Evolutionary conservation across 2,329 filamentous ascomycete species (phyloP).

Genomic region (Aphanoascus verrucosus): DNA sequence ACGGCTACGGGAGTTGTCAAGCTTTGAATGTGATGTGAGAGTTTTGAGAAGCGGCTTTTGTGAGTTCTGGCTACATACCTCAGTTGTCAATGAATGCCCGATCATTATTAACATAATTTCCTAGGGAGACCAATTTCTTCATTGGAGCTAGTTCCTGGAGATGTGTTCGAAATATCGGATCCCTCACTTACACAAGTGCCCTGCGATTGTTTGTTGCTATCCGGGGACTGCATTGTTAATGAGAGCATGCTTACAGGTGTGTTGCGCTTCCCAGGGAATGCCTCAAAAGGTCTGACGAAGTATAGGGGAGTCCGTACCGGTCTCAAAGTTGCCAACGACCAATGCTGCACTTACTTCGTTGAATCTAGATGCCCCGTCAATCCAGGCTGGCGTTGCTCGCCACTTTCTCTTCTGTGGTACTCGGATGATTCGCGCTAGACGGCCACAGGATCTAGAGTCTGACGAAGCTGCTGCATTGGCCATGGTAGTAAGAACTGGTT

Average conservation of each 20-base stretch:
- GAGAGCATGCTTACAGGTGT: conserved; percentile 90
- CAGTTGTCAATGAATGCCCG: neutral
- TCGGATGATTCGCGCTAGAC: conserved; percentile 80
- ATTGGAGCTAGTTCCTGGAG: conserved; percentile 80
- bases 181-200: conserved; percentile 79
- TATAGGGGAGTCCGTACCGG: conserved; percentile 81
- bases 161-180: conserved; percentile 94
- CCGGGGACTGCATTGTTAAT: conserved; percentile 95
- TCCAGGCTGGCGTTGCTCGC: conserved; percentile 70
- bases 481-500: conserved; percentile 85
- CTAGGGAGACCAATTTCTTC: conserved; percentile 74
- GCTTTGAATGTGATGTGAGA: conserved; percentile 89
- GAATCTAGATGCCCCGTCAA: conserved; percentile 67
- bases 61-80: conserved; percentile 32
- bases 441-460: conserved; percentile 73
- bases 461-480: conserved; percentile 86
- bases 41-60: conserved; percentile 93
- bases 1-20: conserved; percentile 78
- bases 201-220: conserved; percentile 80
- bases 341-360: conserved; percentile 67
- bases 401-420: conserved; percentile 93
- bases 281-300: conserved; percentile 17
- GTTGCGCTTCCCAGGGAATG: conserved; percentile 9
- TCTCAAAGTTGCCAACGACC: conserved; percentile 78
- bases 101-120: conserved; percentile 2